Conservation (phyloP, 495 filamentous ascomycete genomes). For the Neurospora sp. region DNA sequence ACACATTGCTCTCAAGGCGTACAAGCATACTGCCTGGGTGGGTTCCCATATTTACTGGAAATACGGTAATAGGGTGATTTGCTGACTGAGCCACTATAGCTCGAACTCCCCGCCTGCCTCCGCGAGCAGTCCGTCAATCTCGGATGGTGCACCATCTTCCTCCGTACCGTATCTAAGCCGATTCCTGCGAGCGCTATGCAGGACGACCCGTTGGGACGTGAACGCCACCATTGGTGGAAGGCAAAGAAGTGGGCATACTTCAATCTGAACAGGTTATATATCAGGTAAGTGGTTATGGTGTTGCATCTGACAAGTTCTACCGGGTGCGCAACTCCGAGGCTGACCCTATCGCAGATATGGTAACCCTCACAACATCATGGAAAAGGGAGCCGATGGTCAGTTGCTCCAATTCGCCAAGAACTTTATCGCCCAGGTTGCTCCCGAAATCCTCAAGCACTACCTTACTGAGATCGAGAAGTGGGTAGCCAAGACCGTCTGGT, state of each 20-base stretch:
- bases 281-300: conserved; percentile 48
- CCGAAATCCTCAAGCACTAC: conserved; percentile 89
- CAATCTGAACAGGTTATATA: conserved; percentile 91
- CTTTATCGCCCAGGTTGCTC: conserved; percentile 85
- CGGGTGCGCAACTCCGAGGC: background rate
- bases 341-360: conserved; percentile 59
- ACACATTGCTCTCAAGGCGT: conserved; percentile 85
- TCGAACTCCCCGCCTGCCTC: conserved; percentile 72
- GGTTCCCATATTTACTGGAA: conserved; percentile 23
- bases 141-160: conserved; percentile 89
- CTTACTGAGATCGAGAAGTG: conserved; percentile 90
- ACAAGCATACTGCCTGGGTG: conserved; percentile 96
- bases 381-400: conserved; percentile 55
- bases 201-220: conserved; percentile 79
- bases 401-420: conserved; percentile 73
- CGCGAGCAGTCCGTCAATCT: conserved; percentile 74
- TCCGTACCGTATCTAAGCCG: conserved; percentile 77
- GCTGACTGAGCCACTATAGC: conserved; percentile 41
- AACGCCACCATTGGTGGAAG: conserved; percentile 98
- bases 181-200: conserved; percentile 67
- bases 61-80: background rate
- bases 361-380: conserved; percentile 57
- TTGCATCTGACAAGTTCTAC: background rate
- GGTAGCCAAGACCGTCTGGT: conserved; percentile 88
- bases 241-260: conserved; percentile 99